Evolutionary conservation across 805 yeast species (phyloP), one percentile per base, ranked within the genome.

Genomic region (Starmerella apicola): DNA sequence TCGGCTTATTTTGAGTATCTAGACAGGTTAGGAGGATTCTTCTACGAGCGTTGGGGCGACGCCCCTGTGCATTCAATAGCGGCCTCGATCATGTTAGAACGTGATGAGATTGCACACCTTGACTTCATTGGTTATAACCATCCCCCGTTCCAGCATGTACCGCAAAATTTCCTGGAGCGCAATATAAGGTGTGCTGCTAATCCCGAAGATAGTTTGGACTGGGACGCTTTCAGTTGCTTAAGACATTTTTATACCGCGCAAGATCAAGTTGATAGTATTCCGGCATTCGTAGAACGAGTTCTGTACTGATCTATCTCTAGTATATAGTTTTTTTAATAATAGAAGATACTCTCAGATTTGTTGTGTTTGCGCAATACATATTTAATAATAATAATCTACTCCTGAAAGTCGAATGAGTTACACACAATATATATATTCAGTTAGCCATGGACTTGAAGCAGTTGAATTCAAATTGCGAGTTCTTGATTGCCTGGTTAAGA

Each of bases 21-120:
- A 34, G 97, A 88, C 43, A 38, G 60, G 9, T 64, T 76, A 4
- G 83, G 86, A 9, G 97, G 97, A 0, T 88, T 88, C 57, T 85
- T 76, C 69, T 69, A 71, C 41, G 97, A 88, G 59, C 65, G 98
- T 52, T 88, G 96, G 96, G 97, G 97, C 2, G 97, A 91, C 66
- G 96, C 97, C 0, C 95, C 97, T 0, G 77, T 88, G 3, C 97
- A 88, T 58, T 80, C 95, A 0, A 62, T 91, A 20, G 97, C 93
- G 0, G 73, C 81, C 5, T 91, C 84, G 0, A 67, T 91, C 70
- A 65, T 81, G 53, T 62, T 86, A 34, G 67, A 78, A 41, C 57
- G 77, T 3, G 65, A 72, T 3, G 82, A 86, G 44, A 65, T 88
- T 10, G 97, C 86, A 59, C 88, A 88, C 61, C 86, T 88, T 61